Evolutionary conservation across 1,284 basidiomycete genomes (phyloP).

Genomic region (Retiboletus flavoniger): DNA sequence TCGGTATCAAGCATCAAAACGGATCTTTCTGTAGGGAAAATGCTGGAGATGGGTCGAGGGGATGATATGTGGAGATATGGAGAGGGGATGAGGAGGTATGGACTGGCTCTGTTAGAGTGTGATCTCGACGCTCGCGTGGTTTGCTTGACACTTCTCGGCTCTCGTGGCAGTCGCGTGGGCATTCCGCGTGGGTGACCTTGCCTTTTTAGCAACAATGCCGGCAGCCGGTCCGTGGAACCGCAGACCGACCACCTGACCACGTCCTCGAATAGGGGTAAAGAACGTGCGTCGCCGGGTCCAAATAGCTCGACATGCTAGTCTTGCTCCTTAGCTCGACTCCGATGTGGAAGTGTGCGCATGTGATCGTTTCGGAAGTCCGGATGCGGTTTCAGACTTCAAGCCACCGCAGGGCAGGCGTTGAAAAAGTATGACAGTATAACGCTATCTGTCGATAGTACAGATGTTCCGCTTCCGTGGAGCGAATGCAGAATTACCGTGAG

Average conservation of each 20-base stretch:
- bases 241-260: not conserved
- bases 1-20: constrained; percentile 30
- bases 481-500: constrained; percentile 6
- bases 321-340: not conserved
- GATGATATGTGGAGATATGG: not conserved
- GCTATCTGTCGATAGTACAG: not conserved
- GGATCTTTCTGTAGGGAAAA: not conserved
- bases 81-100: constrained; percentile 9
- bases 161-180: constrained; percentile 38
- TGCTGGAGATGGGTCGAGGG: not conserved
- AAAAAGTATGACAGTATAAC: too few relatives aligned
- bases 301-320: not conserved
- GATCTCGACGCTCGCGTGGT: constrained; percentile 40
- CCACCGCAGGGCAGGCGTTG: not conserved
- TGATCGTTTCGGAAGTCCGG: not conserved
- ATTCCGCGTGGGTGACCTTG: constrained; percentile 25
- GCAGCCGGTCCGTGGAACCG: constrained; percentile 24
- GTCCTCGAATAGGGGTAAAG: not conserved
- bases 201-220: constrained; percentile 29
- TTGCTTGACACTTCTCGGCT: constrained; percentile 37
- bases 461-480: not conserved
- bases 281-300: not conserved
- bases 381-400: constrained; percentile 11
- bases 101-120: constrained; percentile 21
- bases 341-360: not conserved